These are phyloP conservation scores for Ophiocordyceps australis DNA, from an alignment of 2,329 filamentous ascomycete genomes.

Conservation along the genomic window DNA sequence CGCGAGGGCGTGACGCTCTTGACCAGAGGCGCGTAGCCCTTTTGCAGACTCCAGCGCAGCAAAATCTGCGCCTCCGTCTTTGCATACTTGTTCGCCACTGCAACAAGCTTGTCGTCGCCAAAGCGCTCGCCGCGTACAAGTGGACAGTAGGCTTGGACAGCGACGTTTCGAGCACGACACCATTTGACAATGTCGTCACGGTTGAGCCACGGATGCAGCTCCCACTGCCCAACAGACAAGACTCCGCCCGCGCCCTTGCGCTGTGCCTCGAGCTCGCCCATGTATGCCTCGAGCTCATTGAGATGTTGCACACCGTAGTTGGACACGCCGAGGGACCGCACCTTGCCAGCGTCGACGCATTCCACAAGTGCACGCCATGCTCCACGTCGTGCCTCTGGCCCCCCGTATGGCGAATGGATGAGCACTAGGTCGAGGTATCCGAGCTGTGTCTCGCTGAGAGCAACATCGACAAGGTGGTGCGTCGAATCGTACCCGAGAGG, in stretches of 20 bases:
- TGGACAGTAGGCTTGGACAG: slow-evolving; percentile 45
- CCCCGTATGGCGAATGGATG: slow-evolving; percentile 43
- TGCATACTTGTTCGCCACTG: slow-evolving; percentile 51
- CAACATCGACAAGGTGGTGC: slow-evolving; percentile 43
- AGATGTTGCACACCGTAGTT: slow-evolving; percentile 48
- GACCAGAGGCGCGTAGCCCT: slow-evolving; percentile 53
- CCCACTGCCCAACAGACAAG: slow-evolving; percentile 72
- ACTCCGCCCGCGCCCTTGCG: slow-evolving; percentile 46
- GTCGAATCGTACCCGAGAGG: slow-evolving; percentile 40
- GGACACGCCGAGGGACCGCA: slow-evolving; percentile 43
- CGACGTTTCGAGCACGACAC: slow-evolving; percentile 45
- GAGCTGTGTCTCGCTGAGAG: slow-evolving; percentile 41
- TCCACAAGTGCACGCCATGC: slow-evolving; percentile 48
- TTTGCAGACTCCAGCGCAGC: slow-evolving; percentile 68
- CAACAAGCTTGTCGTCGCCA: slow-evolving; percentile 45
- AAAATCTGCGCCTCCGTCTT: slow-evolving; percentile 63
- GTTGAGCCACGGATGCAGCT: slow-evolving; percentile 77
- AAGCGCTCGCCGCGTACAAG: slow-evolving; percentile 51
- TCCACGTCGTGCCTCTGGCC: slow-evolving; percentile 33
- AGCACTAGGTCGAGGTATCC: slow-evolving; percentile 51
- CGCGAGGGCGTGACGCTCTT: slow-evolving; percentile 54
- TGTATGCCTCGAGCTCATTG: slow-evolving; percentile 39
- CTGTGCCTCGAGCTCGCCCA: slow-evolving; percentile 40
- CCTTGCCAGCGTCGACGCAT: slow-evolving; percentile 39
- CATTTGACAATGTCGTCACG: slow-evolving; percentile 65